Conservation (phyloP, 228 moss, liverwort and hornwort species). For the Sphagnum magellanicum region DNA sequence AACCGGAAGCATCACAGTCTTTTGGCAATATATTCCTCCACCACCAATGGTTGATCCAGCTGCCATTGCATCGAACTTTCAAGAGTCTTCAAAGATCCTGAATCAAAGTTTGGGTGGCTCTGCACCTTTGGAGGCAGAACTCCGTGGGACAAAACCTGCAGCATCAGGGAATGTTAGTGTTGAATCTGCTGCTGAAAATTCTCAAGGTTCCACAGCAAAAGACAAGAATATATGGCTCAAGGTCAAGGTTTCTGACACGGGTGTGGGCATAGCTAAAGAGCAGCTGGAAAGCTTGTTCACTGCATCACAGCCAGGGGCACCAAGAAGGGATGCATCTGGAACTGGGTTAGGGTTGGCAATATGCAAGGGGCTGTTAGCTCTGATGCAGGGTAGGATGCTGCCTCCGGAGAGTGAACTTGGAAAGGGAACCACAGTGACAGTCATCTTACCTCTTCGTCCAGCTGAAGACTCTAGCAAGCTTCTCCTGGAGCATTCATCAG, state of each 20-base stretch:
- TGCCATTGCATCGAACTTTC: conserved; percentile 10
- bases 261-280: conserved; percentile 71
- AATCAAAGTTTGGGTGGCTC: conserved; percentile 21
- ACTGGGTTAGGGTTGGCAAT: conserved; percentile 88
- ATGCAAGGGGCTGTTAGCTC: conserved; percentile 69
- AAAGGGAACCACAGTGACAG: conserved; percentile 63
- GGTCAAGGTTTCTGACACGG: conserved; percentile 69
- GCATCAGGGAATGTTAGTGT: conserved; percentile 5
- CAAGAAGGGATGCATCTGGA: conserved; percentile 71
- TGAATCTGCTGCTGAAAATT: conserved; percentile 1
- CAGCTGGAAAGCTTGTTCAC: conserved; percentile 62
- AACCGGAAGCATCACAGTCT: conserved; percentile 41
- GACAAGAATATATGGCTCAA: conserved; percentile 72
- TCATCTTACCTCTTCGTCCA: conserved; percentile 67
- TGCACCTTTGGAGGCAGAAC: conserved; percentile 9
- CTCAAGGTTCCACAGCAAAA: conserved; percentile 1
- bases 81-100: conserved; percentile 20
- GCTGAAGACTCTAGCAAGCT: conserved; percentile 62
- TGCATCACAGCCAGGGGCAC: conserved; percentile 64
- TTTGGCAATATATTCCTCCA: conserved; percentile 43
- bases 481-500: conserved; percentile 31
- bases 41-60: conserved; percentile 10
- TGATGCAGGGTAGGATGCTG: conserved; percentile 72
- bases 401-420: conserved; percentile 55
- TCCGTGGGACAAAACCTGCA: conserved; percentile 6